Evolutionary conservation across 352 stramenopile species (phyloP), one percentile per base, ranked within the genome.

Genomic region (Phytophthora sojae): DNA sequence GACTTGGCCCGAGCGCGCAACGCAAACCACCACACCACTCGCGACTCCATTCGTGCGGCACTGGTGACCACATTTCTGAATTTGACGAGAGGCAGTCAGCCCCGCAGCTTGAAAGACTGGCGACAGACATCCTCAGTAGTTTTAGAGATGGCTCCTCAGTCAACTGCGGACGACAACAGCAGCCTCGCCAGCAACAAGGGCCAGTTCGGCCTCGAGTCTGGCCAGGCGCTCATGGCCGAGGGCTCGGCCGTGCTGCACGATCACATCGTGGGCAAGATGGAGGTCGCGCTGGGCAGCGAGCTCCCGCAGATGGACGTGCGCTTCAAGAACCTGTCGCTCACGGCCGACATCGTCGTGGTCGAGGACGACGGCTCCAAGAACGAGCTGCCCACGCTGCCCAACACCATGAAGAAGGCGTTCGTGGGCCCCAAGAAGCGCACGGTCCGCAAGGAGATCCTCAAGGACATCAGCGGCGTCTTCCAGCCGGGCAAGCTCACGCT

Each of bases 291-390:
- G 8, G 71, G 77, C 12, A 57, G 68, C 1, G 65, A 59, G 4
- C 69, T 88, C 68, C 80, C 80, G 17, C 76, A 83, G 50, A 72
- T 82, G 61, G 76, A 86, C 30, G 70, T 88, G n/a, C 78, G 76
- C 9, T 86, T 88, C 66, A 71, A 64, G n/a, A 69, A 83, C 62
- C 56, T 88, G 17, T 82, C 78, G 14, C 37, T 85, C 52, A 62
- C 64, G 0, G 80, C 80, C 4, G 72, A 82, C 54, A 63, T 80
- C 9, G 44, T 76, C n/a, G 67, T 77, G 50, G 61, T 56, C 0
- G 66, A 82, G 17, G 54, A 67, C 35, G 15, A 44, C 3, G 56
- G 37, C n/a, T 42, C 21, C 21, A 64, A 67, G 21, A 32, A 66
- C 52, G 72, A 81, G 37, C 61, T 85, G 12, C 75, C 77, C 8